Conservation (phyloP, 306 rosid species). For the Castanea mollissima region DNA sequence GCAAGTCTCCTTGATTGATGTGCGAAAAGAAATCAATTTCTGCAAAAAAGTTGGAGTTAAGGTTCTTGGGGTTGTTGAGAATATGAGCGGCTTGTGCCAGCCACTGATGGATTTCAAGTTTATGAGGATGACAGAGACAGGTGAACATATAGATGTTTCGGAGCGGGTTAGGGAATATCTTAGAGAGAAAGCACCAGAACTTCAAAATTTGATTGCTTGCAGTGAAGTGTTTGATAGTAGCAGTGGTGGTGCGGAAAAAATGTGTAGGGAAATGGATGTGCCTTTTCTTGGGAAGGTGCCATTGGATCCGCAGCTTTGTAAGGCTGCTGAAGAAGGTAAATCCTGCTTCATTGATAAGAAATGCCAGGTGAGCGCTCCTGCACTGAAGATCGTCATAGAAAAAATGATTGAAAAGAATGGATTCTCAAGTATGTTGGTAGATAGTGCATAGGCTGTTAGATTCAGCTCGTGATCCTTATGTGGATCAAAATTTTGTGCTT, state of each 20-base stretch:
- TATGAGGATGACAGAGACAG: conserved; percentile 46
- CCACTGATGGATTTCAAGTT: conserved; percentile 65
- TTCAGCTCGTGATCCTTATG: conserved; percentile 2
- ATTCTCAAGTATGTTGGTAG: conserved; percentile 31
- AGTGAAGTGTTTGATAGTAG: conserved; percentile 86
- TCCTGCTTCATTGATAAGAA: conserved; percentile 73
- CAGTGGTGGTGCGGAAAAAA: conserved; percentile 77
- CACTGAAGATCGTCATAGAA: conserved; percentile 68
- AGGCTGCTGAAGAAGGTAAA: conserved; percentile 91
- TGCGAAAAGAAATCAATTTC: conserved; percentile 82
- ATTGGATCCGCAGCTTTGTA: conserved; percentile 84
- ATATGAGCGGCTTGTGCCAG: conserved; percentile 83
- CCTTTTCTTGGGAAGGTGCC: conserved; percentile 91
- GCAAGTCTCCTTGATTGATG: conserved; percentile 83
- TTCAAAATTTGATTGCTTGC: conserved; percentile 53
- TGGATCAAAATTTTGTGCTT: conserved; percentile 8
- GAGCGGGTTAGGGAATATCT: conserved; percentile 58
- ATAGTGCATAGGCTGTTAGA: conserved; percentile 36
- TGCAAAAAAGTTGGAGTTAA: conserved; percentile 81
- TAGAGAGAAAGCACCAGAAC: conserved; percentile 68
- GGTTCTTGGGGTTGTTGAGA: conserved; percentile 87
- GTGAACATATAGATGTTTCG: conserved; percentile 71
- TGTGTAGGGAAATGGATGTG: conserved; percentile 79
- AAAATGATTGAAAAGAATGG: conserved; percentile 54
- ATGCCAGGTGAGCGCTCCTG: conserved; percentile 66